Percentiles rank a stretch among this genome's conserved stretches.
Evolutionary conservation across 2,329 filamentous ascomycete genomes (phyloP).

Genomic region (Sporothrix euskadiensis): DNA sequence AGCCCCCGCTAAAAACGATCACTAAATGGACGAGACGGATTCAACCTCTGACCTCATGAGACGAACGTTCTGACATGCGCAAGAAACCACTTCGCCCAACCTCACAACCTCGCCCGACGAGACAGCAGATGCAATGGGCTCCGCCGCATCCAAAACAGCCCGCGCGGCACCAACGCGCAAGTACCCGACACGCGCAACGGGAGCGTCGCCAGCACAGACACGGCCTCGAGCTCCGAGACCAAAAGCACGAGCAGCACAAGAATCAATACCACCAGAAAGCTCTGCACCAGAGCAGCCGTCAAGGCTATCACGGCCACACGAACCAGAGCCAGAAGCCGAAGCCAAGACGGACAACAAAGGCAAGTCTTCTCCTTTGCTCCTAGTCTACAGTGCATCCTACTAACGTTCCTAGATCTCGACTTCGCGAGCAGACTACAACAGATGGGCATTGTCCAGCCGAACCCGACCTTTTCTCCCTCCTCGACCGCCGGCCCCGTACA

Average conservation of each 20-base stretch:
- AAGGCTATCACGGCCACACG: constrained; percentile 29
- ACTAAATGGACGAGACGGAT: neutral
- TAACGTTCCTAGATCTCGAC: constrained; percentile 38
- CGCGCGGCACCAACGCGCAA: constrained; percentile 43
- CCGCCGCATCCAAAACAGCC: constrained; percentile 50
- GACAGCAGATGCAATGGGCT: constrained; percentile 43
- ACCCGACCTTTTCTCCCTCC: constrained; percentile 55
- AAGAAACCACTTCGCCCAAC: neutral
- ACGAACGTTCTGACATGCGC: neutral
- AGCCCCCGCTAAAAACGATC: constrained; percentile 1
- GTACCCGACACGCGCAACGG: constrained; percentile 47
- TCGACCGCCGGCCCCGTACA: constrained; percentile 44
- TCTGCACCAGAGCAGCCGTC: neutral
- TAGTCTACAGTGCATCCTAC: constrained; percentile 39
- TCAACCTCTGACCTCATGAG: constrained; percentile 4
- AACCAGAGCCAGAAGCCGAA: constrained; percentile 17
- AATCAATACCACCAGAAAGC: constrained; percentile 32
- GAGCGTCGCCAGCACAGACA: constrained; percentile 28
- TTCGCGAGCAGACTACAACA: constrained; percentile 55
- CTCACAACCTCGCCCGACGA: neutral
- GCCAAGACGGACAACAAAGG: constrained; percentile 19
- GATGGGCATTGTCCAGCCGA: constrained; percentile 58
- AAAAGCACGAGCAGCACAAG: constrained; percentile 15
- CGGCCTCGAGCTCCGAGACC: neutral
- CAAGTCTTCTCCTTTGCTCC: neutral